Conservation (phyloP, 805 yeast genomes). For the Blastobotrys chiropterorum region DNA sequence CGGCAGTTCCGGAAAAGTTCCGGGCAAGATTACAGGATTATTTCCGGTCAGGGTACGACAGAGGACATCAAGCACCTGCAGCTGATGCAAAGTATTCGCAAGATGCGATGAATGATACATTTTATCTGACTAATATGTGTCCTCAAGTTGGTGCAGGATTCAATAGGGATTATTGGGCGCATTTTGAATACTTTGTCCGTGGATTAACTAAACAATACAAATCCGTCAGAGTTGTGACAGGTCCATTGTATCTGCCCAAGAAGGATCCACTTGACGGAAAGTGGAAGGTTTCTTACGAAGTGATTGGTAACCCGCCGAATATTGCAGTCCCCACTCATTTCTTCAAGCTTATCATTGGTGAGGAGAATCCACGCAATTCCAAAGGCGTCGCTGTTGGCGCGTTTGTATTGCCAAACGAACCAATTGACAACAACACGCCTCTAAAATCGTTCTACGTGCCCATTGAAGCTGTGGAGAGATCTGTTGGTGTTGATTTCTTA, state of each 20-base stretch:
- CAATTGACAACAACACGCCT: conserved; percentile 63
- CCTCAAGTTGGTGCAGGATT: conserved; percentile 98
- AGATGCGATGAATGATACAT: conserved; percentile 91
- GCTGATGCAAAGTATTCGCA: conserved; percentile 93
- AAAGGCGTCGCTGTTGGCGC: conserved; percentile 73
- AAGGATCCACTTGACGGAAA: conserved; percentile 63
- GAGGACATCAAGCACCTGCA: conserved; percentile 98
- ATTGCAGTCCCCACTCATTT: conserved; percentile 98
- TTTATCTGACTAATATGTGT: conserved; percentile 79
- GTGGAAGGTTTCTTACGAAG: conserved; percentile 77
- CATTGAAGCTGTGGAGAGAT: conserved; percentile 77
- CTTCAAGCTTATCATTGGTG: conserved; percentile 85
- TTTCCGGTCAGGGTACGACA: conserved; percentile 90
- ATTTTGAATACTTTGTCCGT: conserved; percentile 83
- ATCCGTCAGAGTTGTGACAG: conserved; percentile 82
- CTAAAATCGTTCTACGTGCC: conserved; percentile 80
- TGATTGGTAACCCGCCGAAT: conserved; percentile 93
- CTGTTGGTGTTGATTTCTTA: conserved; percentile 78
- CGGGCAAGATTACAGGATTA: conserved; percentile 76
- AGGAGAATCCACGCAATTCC: conserved; percentile 34
- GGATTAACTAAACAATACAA: conserved; percentile 65
- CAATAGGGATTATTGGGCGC: conserved; percentile 97
- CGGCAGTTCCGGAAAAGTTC: conserved; percentile 65
- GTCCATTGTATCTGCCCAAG: conserved; percentile 86
- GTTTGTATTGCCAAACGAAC: conserved; percentile 87